Evolutionary conservation across 176 grass and related monocot genomes (phyloP), one percentile per base, ranked within the genome.

Genomic region (Ampelocalamus luodianensis): DNA sequence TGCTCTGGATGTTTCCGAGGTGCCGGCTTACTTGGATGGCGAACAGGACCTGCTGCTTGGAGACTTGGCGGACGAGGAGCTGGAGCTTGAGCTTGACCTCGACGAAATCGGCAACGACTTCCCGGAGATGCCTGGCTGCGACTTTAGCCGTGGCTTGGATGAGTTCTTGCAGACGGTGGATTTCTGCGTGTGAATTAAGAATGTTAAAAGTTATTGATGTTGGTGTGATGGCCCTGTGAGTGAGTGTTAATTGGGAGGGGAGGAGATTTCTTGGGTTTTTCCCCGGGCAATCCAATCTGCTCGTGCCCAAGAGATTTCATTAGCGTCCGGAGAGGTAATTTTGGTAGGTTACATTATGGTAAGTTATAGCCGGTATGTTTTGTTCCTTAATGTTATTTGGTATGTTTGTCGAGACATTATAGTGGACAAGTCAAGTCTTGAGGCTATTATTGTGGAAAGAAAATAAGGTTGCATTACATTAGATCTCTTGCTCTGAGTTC

Each of bases 191-290:
- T 92, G 84, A 85, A 80, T 71, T 50, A 80, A 43, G 46, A 75
- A 70, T 24, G 53, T 58, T 74, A 77, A 37, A 43, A 61, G 68
- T 64, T 88, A 65, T 51, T 6, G 5, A 9, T 83, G 79, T 9
- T 83, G 70, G 75, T 83, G 63, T 92, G 65, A 77, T 82, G 90
- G 17, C 4, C 61, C 59, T 74, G 56, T 48, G 58, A 82, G 60
- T 20, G 40, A 27, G 63, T 23, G 68, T 76, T 54, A 60, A 29
- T 42, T 56, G 82, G 71, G 73, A 79, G 11, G 18, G 51, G 55
- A 50, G 81, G 58, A 44, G 67, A 56, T 58, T 48, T 85, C 72
- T 85, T 88, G 91, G 91, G 91, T 93, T 93, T 93, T 29, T 93
- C 82, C 80, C 85, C 85, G 88, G 58, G 88, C 88, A 38, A 13